Base-by-base conservation (phyloP, 2,329 filamentous ascomycete genomes). In the Lachnellula hyalina region DNA sequence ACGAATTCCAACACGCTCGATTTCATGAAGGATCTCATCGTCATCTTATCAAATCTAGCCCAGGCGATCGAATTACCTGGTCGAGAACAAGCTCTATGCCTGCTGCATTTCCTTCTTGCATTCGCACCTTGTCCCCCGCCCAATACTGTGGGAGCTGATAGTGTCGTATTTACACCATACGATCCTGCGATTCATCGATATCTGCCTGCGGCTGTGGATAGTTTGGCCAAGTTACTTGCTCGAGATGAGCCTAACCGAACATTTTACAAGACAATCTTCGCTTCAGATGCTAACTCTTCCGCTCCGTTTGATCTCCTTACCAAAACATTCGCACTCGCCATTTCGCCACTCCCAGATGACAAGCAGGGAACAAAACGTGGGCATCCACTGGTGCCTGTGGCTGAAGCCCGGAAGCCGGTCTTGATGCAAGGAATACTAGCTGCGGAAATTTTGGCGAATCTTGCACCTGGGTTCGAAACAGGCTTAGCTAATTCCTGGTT, bases 21-120 rank as follows among this genome's bases (percentile, higher is more conserved):
- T 71, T 93, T 97, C 65, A 96, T 96, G 89, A 99, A 99, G 73
- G 94, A 99, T 70, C 77, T 91, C 32, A 83, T 97, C 55, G 86
- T 90, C 15, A 84, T 96, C 62, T 77, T 99, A 52, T 96, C 93
- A 54, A 97, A 99, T 70, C 83, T 95, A 47, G 85, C 91, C 7
- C 84, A 89, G 47, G 82, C 83, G 9, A 81, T 97, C 51, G 87
- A 93, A 67, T 77, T 99, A 40, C 87, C 91, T 1, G 87, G 87
- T 19, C 86, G 89, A 59, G 92, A 97, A 67, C 92, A 97, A 68
- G 92, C 92, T 0, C 77, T 90, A 40, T 90, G 89, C 65, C 77
- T 97, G 6, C 75, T 99, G 40, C 87, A 96, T 67, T 96, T 99
- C 70, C 77, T 99, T 28, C 77, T 97, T 49, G 85, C 93, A 2